A percentile compares a stretch with the other conserved stretches of the same genome.
Conservation (phyloP, 805 yeast species). For the Candida maesae region DNA sequence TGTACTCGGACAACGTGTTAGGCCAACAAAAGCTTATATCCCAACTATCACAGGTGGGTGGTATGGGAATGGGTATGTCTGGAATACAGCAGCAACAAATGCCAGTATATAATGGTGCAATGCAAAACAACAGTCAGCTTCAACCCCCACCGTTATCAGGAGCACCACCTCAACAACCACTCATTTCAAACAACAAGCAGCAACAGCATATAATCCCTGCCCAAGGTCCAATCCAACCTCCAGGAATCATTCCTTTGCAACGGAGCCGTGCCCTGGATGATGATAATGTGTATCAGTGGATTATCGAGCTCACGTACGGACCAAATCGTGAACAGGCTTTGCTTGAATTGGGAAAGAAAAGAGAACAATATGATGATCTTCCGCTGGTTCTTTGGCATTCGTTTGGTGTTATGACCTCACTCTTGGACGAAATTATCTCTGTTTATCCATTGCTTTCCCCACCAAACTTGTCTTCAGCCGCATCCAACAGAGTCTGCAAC, state of each 20-base stretch:
- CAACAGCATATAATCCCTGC: constrained; percentile 16
- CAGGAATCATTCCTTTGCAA: neutral
- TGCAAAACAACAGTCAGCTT: constrained; percentile 5
- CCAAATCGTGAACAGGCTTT: constrained; percentile 91
- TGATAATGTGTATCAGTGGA: constrained; percentile 86
- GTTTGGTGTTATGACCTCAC: constrained; percentile 91
- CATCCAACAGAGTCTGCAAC: constrained; percentile 91
- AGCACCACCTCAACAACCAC: constrained; percentile 9
- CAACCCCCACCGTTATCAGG: constrained; percentile 16
- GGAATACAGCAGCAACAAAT: constrained; percentile 18
- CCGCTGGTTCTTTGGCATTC: constrained; percentile 94
- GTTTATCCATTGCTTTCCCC: constrained; percentile 90
- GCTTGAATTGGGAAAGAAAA: constrained; percentile 84
- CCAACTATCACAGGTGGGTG: constrained; percentile 6
- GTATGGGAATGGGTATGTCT: constrained; percentile 1
- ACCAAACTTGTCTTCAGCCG: constrained; percentile 77
- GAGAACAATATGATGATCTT: constrained; percentile 92
- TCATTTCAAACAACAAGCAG: constrained; percentile 5
- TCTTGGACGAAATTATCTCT: constrained; percentile 82
- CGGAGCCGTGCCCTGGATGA: constrained; percentile 52
- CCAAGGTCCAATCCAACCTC: constrained; percentile 16
- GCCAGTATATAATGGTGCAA: constrained; percentile 11
- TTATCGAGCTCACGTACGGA: constrained; percentile 83
- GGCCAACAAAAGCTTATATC: constrained; percentile 11
- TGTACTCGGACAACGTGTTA: constrained; percentile 16